Evolutionary conservation across 306 rosid genomes (phyloP), one percentile per base, ranked within the genome.

Genomic region (Lupinus albus): DNA sequence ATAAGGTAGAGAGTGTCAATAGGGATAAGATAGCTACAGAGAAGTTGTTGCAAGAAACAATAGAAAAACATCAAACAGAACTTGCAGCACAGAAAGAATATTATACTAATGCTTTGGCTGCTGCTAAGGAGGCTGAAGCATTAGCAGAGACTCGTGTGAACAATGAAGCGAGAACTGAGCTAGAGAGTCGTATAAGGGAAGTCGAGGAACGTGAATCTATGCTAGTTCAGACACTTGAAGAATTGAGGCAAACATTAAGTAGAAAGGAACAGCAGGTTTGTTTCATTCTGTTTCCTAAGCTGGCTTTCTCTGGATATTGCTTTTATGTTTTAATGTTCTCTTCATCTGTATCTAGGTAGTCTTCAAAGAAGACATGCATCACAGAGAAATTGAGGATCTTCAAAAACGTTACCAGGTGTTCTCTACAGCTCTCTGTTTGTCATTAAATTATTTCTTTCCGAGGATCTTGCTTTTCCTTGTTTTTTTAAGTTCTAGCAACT

Each of bases 161-260:
- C 84, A 81, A 76, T 79, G 99, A 90, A 87, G 99, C 97, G 41
- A 88, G 96, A 88, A 76, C 92, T 54, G 97, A 88, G 78, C 81
- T 94, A 50, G 99, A 94, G 88, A 83, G 83, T 76, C 89, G 88
- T 60, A 78, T 90, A 67, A 86, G 92, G 65, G 99, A 90, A 79
- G 85, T 91, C 0, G 91, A 85, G 81, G 97, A 90, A 65, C 99
- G 97, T 30, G 97, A 94, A 78, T 79, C 95, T 62, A 90, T 94
- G 97, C 86, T 94, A 56, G 92, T 94, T 70, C 97, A 90, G 87
- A 79, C 95, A 45, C 95, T 94, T 50, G 97, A 94, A 78, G 99
- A 90, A 74, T 84, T 94, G 76, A 81, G 97, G 78, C 96, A 88
- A 78, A 94, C 97, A 64, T 76, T 94, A 80, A 94, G 86, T 79